Percentiles rank a stretch among this genome's conserved stretches.
phyloP scores from a whole-genome alignment of 2,329 filamentous ascomycete species.

The Dactylellina cionopaga region DNA sequence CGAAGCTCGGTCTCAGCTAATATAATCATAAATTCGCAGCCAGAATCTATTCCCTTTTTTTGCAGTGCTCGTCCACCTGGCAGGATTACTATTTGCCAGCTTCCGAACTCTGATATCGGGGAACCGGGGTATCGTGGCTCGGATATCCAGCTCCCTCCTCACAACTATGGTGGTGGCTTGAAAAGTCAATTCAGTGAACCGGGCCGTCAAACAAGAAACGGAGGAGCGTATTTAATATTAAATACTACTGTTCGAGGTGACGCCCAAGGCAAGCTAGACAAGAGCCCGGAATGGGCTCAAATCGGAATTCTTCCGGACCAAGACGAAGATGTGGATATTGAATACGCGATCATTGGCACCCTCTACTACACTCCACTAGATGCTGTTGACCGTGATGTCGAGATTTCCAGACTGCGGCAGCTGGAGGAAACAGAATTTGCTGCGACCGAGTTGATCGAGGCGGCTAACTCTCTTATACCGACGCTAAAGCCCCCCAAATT shows the following conservation, averaged over 20 bases:
- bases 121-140: not conserved
- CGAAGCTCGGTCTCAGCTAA: not conserved
- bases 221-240: not conserved
- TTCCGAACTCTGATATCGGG: constrained; percentile 6
- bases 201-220: not conserved
- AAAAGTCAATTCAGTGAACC: constrained; percentile 1
- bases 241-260: not conserved
- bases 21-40: not conserved
- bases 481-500: not conserved
- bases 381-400: constrained; percentile 2
- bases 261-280: not conserved
- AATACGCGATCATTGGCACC: not conserved
- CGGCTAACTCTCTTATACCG: not conserved
- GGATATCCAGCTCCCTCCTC: not conserved
- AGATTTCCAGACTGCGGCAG: not conserved
- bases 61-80: not conserved
- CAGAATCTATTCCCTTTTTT: not conserved
- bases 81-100: constrained; percentile 18
- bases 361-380: constrained; percentile 1
- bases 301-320: not conserved
- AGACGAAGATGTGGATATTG: not conserved
- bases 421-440: not conserved
- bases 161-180: not conserved
- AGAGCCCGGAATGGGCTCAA: not conserved
- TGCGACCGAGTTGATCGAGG: not conserved